Evolutionary conservation across 225 moss, liverwort and hornwort species (phyloP).

Genomic region (Pseudoscleropodium purum): DNA sequence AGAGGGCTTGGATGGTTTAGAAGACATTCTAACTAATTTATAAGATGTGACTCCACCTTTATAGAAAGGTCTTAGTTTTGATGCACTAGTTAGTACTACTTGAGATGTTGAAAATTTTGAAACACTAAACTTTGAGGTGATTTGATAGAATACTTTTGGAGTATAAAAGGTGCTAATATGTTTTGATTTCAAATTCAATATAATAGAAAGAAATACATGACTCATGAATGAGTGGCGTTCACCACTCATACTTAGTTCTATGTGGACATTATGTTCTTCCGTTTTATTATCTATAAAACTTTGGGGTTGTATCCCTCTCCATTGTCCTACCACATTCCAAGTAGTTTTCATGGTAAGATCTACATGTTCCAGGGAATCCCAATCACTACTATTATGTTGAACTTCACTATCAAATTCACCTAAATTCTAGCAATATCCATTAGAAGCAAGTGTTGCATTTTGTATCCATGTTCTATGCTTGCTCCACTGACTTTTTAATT

Average conservation of each 20-base stretch:
- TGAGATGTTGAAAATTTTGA: not conserved
- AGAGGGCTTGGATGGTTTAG: accelerated
- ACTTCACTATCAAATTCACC: not conserved
- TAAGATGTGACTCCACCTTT: not conserved
- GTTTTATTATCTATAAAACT: not conserved
- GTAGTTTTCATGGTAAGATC: not conserved
- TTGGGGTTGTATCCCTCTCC: accelerated
- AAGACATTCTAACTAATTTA: accelerated
- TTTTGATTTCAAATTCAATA: not conserved
- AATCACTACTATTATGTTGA: not conserved
- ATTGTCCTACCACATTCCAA: not conserved
- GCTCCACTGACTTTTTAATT: accelerated
- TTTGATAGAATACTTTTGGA: not conserved
- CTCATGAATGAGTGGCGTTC: not conserved
- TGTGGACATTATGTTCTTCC: accelerated
- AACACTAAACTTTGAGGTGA: accelerated
- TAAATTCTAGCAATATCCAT: accelerated
- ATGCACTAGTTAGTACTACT: not conserved
- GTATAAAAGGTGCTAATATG: not conserved
- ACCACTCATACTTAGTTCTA: not conserved
- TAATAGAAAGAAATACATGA: not conserved
- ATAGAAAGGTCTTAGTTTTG: not conserved
- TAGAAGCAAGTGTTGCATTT: accelerated
- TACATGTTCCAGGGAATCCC: accelerated
- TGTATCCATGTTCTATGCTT: not conserved